Base-by-base conservation (phyloP, 345 rosid species). In the Pugionium dolabratum region DNA sequence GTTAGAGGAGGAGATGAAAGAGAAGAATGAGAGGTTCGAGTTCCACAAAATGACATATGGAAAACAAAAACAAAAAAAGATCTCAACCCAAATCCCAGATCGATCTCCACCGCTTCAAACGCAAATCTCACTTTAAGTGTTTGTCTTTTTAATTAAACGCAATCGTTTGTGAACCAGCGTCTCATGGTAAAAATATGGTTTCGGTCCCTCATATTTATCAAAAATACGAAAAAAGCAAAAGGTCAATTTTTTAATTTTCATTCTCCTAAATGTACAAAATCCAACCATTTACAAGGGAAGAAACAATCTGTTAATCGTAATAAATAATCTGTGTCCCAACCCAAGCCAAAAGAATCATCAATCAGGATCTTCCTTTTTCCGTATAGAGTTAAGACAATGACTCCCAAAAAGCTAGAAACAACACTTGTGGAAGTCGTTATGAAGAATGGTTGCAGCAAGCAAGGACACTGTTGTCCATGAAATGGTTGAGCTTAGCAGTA, bases 401-500 rank as follows among this genome's bases (percentile, higher is more conserved):
- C 18, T 55, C 47, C 9, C 25, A 71, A 45, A 64, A 50, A 35
- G 31, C 50, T 45, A 37, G 62, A 61, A 51, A 52, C 70, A 59
- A 31, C 62, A 39, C 18, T 34, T 44, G 36, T 43, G 50, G 40
- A 67, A 37, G 69, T 67, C 9, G 41, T 73, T 74, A 61, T 69
- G 61, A 69, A 69, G 72, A 78, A 72, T 54, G 59, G 67, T 78
- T 81, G 83, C 85, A 72, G 54, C 78, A 66, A 68, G 83, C 49
- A 56, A 84, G 83, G 75, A 85, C 92, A 47, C 62, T 83, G 67
- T 88, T 89, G 42, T 88, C 89, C 77, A 95, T 69, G 67, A 95
- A 95, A 75, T 80, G 84, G 79, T 74, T 84, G 42, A 95, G 96
- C 80, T 91, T 86, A 44, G 78, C 66, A 1, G 90, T 78, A 64